Evolutionary conservation across 371 early-diverging fungal species (phyloP), one percentile per base, ranked within the genome.

Genomic region (Mortierella sp.): DNA sequence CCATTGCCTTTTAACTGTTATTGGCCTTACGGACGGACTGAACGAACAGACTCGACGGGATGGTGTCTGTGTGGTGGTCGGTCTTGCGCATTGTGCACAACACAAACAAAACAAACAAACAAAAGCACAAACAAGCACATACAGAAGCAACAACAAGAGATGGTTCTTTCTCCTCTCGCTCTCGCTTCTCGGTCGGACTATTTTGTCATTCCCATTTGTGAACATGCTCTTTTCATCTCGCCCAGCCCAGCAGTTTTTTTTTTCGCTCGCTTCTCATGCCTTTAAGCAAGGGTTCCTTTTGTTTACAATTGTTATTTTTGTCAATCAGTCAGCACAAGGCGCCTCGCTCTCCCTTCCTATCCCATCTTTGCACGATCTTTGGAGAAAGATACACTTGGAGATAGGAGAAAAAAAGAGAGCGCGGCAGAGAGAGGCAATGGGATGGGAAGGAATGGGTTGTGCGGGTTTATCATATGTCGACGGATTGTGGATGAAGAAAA

Each of bases 31-130:
- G 59, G 31, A 59, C 9, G 57, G 26, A n/a, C n/a, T n/a, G 10
- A 9, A 54, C 11, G 28, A 13, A 34, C 34, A 16, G 61, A 37
- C 48, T 46, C 48, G 48, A 13, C 64, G 64, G 64, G 64, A 64
- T 37, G 64, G 37, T 34, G 64, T 64, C 64, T 64, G 64, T 37
- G 64, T 64, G 64, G 64, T 64, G 64, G 64, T 64, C 64, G 21
- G 64, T 37, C 37, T 37, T 37, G 34, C 61, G 61, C 61, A 59
- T 59, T 34, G 64, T 64, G 64, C 64, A 64, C 64, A 16, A 16
- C n/a, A n/a, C n/a, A n/a, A n/a, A n/a, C 11, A 50, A 50, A 4
- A 10, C 11, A 50, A 50, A 19, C 19, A 50, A 50, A 50, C 50
- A 50, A 4, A 50, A 16, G 21, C 31, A 26, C 8, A 5, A 57